A percentile compares a stretch with the other conserved stretches of the same genome.
Conservation (phyloP, 2,329 filamentous ascomycete genomes). For the Clonostachys solani region DNA sequence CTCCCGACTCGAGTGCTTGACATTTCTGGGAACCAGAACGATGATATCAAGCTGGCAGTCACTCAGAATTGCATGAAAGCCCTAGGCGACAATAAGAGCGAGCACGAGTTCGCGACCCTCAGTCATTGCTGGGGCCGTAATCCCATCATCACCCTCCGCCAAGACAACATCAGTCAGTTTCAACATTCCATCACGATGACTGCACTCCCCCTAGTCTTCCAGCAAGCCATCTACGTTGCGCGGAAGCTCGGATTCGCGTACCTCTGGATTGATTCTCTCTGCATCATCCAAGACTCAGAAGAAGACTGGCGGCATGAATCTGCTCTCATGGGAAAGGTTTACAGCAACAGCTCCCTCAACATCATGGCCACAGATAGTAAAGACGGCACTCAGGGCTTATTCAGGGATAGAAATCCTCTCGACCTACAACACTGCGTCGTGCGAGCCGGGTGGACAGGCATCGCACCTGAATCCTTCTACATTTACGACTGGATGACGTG, state of each 20-base stretch:
- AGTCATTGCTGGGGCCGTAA: background rate
- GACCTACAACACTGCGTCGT: too few species aligned
- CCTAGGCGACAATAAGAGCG: too few species aligned
- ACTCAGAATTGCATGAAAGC: too few species aligned
- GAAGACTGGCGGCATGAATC: constrained; percentile 15
- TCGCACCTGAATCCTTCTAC: too few species aligned
- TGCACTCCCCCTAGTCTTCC: background rate
- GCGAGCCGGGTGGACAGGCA: background rate
- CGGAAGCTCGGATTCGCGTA: constrained; percentile 9
- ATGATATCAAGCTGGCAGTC: too few species aligned
- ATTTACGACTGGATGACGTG: too few species aligned
- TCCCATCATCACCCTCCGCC: too few species aligned
- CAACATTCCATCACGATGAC: background rate
- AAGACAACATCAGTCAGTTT: too few species aligned
- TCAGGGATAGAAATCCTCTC: too few species aligned
- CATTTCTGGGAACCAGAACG: too few species aligned
- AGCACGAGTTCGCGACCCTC: background rate
- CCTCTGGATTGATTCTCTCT: constrained; percentile 17
- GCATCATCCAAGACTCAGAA: constrained; percentile 15
- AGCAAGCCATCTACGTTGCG: background rate
- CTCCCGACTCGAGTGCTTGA: too few species aligned
- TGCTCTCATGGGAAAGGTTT: constrained; percentile 17
- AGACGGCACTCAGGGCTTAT: too few species aligned
- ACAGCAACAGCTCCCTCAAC: constrained; percentile 13
- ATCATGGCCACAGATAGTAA: constrained; percentile 9